Base-by-base conservation (phyloP, 495 filamentous ascomycete genomes). In the Penicillium nucicola region DNA sequence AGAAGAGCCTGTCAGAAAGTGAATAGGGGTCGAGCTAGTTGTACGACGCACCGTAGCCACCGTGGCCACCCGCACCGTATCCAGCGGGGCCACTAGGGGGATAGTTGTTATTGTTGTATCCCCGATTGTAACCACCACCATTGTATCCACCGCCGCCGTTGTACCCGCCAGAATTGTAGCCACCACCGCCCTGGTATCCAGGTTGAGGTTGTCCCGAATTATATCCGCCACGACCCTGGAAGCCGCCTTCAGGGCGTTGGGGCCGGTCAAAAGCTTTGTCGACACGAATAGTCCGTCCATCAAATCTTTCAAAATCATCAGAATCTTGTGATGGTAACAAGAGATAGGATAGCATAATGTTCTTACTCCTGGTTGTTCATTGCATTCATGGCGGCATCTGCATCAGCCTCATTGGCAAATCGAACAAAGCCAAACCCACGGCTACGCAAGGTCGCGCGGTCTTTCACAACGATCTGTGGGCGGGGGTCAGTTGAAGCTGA, bases 351-450 rank as follows among this genome's bases (percentile, higher is more conserved):
- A 7, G 36, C 35, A 41, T 40, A 25, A 28, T 19, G 41, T 40
- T 64, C 86, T 68, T 77, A 97, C 93, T 97, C 93, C 49, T 87
- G 77, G 69, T 95, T 92, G 76, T 97, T 96, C 93, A 97, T 96
- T 28, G 68, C 74, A 4, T 68, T 59, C 65, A 95, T 93, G 25
- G 93, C 93, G 37, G 75, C 72, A 49, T 93, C 83, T 30, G 95
- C 93, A 56, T 96, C 89, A n/a, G 79, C 66, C 15, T 96, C 90
- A 48, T 78, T 82, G 34, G 79, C 67, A 71, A 90, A 99, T 54
- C 90, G 85, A 39, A 99, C 91, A 67, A 99, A 99, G 19, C 93
- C 93, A 66, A 97, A 99, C 32, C 93, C 93, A 67, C 93, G 90
- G 76, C 90, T 96, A 66, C 95, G 90, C 50, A 88, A 83, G 54